phyloP scores from a whole-genome alignment of 164 flowering plant species.

The Tetrastigma voinierianum region DNA sequence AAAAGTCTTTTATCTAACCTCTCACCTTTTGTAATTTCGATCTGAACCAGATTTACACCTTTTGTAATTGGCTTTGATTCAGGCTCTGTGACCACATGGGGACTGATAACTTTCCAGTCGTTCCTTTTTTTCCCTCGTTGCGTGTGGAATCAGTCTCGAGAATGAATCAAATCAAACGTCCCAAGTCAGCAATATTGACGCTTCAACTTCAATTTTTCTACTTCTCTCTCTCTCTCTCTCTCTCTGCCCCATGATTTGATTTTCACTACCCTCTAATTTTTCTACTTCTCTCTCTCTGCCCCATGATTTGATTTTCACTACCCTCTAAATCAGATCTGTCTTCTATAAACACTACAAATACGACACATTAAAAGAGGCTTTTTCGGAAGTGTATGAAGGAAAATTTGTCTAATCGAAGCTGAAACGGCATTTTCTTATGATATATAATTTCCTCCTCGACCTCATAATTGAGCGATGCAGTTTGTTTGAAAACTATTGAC shows the following conservation, averaged over 20 bases:
- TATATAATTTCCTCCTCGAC: too few relatives aligned
- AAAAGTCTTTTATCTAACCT: background rate
- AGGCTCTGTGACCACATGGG: background rate
- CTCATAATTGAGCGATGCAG: too few relatives aligned
- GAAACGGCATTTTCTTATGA: too few relatives aligned
- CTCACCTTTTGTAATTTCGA: background rate
- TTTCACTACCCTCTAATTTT: background rate
- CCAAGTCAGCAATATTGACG: background rate
- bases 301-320: background rate
- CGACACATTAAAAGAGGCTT: too few relatives aligned
- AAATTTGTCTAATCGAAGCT: too few relatives aligned
- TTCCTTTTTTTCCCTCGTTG: background rate
- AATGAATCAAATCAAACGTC: background rate
- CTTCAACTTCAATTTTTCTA: background rate
- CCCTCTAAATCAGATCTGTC: background rate
- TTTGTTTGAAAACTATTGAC: too few relatives aligned
- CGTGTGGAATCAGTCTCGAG: background rate
- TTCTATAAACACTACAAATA: too few relatives aligned
- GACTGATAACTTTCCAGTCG: background rate
- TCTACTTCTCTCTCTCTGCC: background rate
- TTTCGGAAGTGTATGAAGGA: too few relatives aligned
- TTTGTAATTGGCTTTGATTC: background rate
- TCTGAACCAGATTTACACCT: background rate
- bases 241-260: background rate
- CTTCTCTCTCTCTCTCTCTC: background rate